Percentiles rank a stretch among this genome's conserved stretches.
These are phyloP conservation scores for Stephania yunnanensis DNA, from an alignment of 164 flowering plant genomes.

Conservation along the genomic window DNA sequence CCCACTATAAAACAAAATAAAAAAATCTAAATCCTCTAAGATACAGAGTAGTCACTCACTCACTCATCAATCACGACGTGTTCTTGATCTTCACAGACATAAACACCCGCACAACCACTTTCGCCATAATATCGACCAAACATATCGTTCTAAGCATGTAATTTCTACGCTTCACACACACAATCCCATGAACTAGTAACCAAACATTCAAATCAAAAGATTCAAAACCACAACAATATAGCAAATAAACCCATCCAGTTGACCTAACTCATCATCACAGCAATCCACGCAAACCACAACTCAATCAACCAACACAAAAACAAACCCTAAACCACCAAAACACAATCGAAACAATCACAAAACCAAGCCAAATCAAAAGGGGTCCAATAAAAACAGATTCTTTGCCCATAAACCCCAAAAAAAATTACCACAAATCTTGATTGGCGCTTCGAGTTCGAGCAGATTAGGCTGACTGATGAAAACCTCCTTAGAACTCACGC, in stretches of 20 bases:
- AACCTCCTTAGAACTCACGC: slow-evolving; percentile 42
- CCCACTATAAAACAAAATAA: no score
- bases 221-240: background rate
- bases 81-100: no score
- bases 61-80: no score
- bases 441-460: slow-evolving; percentile 70
- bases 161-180: background rate
- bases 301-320: background rate
- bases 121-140: background rate
- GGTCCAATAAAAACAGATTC: background rate
- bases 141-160: background rate
- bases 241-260: background rate
- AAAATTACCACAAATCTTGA: slow-evolving; percentile 60
- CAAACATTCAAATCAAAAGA: background rate
- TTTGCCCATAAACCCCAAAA: background rate
- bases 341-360: background rate
- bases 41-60: no score
- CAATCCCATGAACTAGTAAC: background rate
- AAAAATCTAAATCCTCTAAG: no score
- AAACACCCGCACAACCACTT: background rate
- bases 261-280: background rate
- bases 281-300: background rate
- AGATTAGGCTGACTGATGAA: slow-evolving; percentile 63
- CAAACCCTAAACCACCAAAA: background rate
- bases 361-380: background rate